These are phyloP conservation scores for Elongisporangium prolatum DNA, from an alignment of 352 stramenopile genomes.

Conservation along the genomic window DNA sequence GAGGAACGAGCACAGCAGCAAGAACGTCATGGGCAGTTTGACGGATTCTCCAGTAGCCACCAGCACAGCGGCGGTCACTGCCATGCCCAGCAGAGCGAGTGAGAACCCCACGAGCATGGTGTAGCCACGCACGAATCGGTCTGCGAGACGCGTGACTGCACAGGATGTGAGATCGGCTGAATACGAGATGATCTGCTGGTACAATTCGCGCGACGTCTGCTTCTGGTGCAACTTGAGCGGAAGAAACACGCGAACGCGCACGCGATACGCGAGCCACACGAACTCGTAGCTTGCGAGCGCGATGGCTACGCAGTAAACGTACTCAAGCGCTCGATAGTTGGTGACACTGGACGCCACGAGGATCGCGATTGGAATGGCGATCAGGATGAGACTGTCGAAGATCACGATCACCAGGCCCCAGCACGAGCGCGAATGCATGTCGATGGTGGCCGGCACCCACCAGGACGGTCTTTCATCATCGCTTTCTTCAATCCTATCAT, in stretches of 20 bases:
- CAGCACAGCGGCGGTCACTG: slow-evolving; percentile 10
- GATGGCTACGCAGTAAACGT: slow-evolving; percentile 38
- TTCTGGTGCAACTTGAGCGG: slow-evolving; percentile 69
- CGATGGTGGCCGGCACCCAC: slow-evolving; percentile 21
- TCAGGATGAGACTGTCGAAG: slow-evolving; percentile 31
- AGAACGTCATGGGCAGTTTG: slow-evolving; percentile 37
- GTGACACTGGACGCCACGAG: slow-evolving; percentile 29
- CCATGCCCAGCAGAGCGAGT: slow-evolving; percentile 12
- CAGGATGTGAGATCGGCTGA: slow-evolving; percentile 51
- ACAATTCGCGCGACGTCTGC: slow-evolving; percentile 61
- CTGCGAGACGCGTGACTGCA: slow-evolving; percentile 41
- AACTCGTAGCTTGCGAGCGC: slow-evolving; percentile 51
- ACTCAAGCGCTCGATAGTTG: slow-evolving; percentile 35
- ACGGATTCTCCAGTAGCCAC: slow-evolving; percentile 16
- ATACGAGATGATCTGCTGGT: slow-evolving; percentile 67
- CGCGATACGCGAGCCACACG: slow-evolving; percentile 54
- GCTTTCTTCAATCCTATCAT: background rate
- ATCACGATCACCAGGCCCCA: slow-evolving; percentile 18
- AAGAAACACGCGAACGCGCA: slow-evolving; percentile 45
- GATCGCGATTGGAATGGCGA: slow-evolving; percentile 22
- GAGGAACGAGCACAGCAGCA: slow-evolving; percentile 31
- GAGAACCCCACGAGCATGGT: slow-evolving; percentile 18
- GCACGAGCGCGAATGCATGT: slow-evolving; percentile 17
- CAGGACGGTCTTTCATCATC: slow-evolving; percentile 20
- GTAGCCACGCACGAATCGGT: slow-evolving; percentile 29